Percentiles rank a stretch among this genome's conserved stretches.
phyloP scores from a whole-genome alignment of 179 eudicot genomes.

The Nepenthes alata region DNA sequence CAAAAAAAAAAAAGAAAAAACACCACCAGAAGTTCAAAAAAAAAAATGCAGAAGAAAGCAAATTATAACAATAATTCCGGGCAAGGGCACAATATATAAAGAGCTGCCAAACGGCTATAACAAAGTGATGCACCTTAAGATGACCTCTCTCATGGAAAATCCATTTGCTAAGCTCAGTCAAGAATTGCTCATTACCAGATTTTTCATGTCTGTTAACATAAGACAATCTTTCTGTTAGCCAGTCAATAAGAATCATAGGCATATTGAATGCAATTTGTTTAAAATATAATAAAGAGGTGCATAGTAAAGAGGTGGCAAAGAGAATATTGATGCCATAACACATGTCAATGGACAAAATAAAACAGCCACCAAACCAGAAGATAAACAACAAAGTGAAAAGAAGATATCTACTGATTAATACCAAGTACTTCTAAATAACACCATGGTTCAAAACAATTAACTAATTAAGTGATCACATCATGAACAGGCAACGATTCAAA shows the following conservation, averaged over 20 bases:
- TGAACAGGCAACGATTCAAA: too few species aligned
- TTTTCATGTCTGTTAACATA: constrained; percentile 49
- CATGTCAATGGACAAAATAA: too few species aligned
- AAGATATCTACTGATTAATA: too few species aligned
- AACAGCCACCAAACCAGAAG: too few species aligned
- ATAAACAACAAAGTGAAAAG: too few species aligned
- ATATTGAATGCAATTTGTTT: too few species aligned
- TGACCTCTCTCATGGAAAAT: constrained; percentile 97
- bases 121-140: constrained; percentile 47
- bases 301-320: too few species aligned
- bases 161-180: constrained; percentile 92
- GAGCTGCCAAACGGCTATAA: neutral
- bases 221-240: constrained; percentile 5
- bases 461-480: too few species aligned
- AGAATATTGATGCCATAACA: too few species aligned
- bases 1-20: neutral
- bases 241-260: neutral
- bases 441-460: too few species aligned
- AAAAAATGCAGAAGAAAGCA: neutral
- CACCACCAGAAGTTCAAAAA: too few species aligned
- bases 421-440: too few species aligned
- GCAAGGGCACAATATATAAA: neutral
- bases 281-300: neutral
- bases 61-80: neutral
- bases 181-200: constrained; percentile 86